Evolutionary conservation across 1,284 basidiomycete species (phyloP), one percentile per base, ranked within the genome.

Genomic region (Ganoderma boninense): DNA sequence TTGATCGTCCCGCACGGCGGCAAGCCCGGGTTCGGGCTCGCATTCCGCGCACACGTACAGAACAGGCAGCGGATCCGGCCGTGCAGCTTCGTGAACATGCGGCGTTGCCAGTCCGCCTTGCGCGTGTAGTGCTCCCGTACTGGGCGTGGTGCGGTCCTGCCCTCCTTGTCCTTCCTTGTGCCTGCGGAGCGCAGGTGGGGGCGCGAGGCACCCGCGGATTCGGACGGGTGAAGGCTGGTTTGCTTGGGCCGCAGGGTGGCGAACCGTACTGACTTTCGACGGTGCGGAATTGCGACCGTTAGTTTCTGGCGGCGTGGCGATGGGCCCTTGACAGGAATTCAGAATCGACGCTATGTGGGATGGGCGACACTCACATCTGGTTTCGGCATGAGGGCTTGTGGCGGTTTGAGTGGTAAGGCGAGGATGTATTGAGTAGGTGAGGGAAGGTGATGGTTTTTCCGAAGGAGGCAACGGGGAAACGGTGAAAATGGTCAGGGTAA

Each of bases 21-120:
- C 52, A 46, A 8, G 20, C 20, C 29, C 4, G 16, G 2, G 10
- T 7, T 38, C 38, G 38, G 38, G 46, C 18, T 8, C 18, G 46
- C 6, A 14, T 42, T 13, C 52, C n/a, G 10, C 23, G 64, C 49
- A 18, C 64, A 65, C 23, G 64, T 35, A 10, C 64, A 65, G 40
- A 65, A 65, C 38, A 65, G n/a, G 64, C 64, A 65, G 23, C 54
- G 64, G 23, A 65, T 56, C 38, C 13, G 35, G 13, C 64, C 64
- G 52, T 65, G 64, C 64, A 65, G 64, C 35, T 29, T 6, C 23
- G 54, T 56, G 54, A 65, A 65, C 40, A 23, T 54, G 23, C 26
- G 16, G 2, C 64, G 54, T 23, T 44, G 26, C 38, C 49, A 57
- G 54, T 65, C 64, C 14, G 54, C 57, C 52, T 44, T 57, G 52